phyloP scores from a whole-genome alignment of 805 yeast species.

The Zygosaccharomyces rouxii region DNA sequence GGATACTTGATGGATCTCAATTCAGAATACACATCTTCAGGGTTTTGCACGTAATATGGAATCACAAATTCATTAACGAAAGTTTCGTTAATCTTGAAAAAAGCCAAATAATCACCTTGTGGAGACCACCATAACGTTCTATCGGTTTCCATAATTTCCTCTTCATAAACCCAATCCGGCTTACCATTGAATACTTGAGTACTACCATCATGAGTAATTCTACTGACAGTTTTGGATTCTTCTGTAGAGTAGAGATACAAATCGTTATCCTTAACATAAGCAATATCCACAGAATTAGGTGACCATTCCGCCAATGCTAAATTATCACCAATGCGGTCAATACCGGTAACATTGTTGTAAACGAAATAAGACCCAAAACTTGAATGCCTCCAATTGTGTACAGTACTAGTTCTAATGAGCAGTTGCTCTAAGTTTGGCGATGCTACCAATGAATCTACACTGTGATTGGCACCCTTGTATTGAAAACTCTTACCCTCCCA shows the following conservation, averaged over 20 bases:
- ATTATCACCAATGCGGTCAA: constrained; percentile 32
- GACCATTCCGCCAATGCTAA: constrained; percentile 61
- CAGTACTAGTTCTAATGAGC: constrained; percentile 54
- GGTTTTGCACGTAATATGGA: constrained; percentile 64
- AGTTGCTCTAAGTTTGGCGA: constrained; percentile 63
- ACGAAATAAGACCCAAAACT: constrained; percentile 43
- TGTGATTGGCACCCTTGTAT: constrained; percentile 38
- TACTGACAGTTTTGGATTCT: constrained; percentile 33
- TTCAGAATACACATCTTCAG: constrained; percentile 56
- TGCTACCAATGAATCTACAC: constrained; percentile 52
- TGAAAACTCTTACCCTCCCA: constrained; percentile 47
- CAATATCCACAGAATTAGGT: constrained; percentile 61
- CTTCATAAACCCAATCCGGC: constrained; percentile 88
- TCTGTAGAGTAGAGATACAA: constrained; percentile 50
- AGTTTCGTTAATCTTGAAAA: constrained; percentile 67
- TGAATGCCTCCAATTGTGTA: constrained; percentile 57
- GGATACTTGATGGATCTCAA: constrained; percentile 68
- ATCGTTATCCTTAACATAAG: constrained; percentile 66
- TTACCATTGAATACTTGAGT: constrained; percentile 73
- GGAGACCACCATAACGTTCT: constrained; percentile 88
- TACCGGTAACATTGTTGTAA: constrained; percentile 32
- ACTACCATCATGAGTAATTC: constrained; percentile 68
- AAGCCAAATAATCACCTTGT: constrained; percentile 58
- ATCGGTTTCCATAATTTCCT: constrained; percentile 71
- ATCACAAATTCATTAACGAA: constrained; percentile 67